Base-by-base conservation (phyloP, 352 stramenopile species). In the Phytophthora ohioensis region DNA sequence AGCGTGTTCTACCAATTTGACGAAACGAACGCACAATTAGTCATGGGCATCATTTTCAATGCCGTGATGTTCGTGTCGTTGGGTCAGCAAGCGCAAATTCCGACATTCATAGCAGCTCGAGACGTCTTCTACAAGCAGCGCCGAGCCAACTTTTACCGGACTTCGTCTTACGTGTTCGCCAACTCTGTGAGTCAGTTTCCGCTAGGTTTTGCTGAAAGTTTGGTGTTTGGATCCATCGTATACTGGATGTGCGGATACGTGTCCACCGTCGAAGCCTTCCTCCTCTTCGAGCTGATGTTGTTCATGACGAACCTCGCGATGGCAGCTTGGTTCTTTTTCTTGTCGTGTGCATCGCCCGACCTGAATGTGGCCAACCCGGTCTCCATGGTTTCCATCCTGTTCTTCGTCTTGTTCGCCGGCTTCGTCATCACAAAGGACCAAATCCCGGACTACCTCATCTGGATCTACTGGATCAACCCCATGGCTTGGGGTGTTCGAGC, bases 171-270 rank as follows among this genome's bases (percentile, higher is more conserved):
- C 60, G 78, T 93, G 43, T 51, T 93, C 12, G 76, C 71, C 0
- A 73, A 52, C n/a, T 76, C 76, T 0, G 60, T 81, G 6, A 71
- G 60, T 11, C 69, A 81, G 30, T 49, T 88, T 12, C 71, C 81
- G 52, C 34, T 85, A 52, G 53, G 53, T 52, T 0, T 85, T 0
- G 55, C 78, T 32, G 89, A 96, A 71, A 78, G 69, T 11, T 15
- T 92, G 0, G 53, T 93, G 17, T 95, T 96, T 71, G 90, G 87
- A 9, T 84, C 78, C 2, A 73, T 97, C 51, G 45, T 95, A 2
- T 97, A 97, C 67, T 95, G 84, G 76, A 91, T 95, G 74, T 88
- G 91, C 43, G 90, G 88, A 8, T 83, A 73, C 41, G 62, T 74
- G 5, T 30, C 45, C 5, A 63, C 67, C 5, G 53, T 64, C 6